These are phyloP conservation scores for Lindgomyces ingoldianus DNA, from an alignment of 495 filamentous ascomycete species.

Conservation along the genomic window DNA sequence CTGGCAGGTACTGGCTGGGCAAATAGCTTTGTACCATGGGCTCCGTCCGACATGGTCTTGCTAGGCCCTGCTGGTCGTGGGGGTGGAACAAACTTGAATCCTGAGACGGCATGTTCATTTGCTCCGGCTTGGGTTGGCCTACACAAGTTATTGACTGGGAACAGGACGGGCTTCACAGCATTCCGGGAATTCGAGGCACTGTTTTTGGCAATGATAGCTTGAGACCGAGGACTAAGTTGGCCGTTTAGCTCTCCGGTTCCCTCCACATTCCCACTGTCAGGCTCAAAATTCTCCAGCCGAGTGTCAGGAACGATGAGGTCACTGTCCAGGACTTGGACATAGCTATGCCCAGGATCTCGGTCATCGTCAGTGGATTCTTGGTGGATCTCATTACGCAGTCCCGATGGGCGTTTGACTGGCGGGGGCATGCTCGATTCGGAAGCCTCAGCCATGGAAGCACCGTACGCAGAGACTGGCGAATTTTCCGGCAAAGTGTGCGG, in stretches of 20 bases:
- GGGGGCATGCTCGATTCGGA: background rate
- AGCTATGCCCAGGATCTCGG: background rate
- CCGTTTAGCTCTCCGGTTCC: background rate
- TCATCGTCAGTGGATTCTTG: slow-evolving; percentile 25
- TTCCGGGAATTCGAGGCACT: background rate
- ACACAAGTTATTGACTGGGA: background rate
- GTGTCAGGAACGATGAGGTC: slow-evolving; percentile 26
- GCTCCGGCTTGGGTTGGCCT: background rate
- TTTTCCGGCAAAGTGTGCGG: background rate
- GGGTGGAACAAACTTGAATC: background rate
- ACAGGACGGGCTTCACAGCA: background rate
- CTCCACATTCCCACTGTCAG: background rate
- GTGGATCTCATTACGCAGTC: slow-evolving; percentile 22
- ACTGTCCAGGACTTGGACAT: slow-evolving; percentile 17
- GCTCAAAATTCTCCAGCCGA: slow-evolving; percentile 4
- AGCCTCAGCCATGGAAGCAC: slow-evolving; percentile 7
- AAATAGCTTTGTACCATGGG: background rate
- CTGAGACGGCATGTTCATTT: background rate
- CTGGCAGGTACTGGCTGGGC: background rate
- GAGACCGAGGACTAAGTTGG: background rate
- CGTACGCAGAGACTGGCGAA: background rate
- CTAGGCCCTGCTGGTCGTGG: background rate
- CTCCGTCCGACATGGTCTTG: background rate
- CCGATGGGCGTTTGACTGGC: slow-evolving; percentile 3
- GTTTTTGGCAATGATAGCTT: background rate